Conservation (phyloP, 441 rosid genomes). For the Erodium trifolium region DNA sequence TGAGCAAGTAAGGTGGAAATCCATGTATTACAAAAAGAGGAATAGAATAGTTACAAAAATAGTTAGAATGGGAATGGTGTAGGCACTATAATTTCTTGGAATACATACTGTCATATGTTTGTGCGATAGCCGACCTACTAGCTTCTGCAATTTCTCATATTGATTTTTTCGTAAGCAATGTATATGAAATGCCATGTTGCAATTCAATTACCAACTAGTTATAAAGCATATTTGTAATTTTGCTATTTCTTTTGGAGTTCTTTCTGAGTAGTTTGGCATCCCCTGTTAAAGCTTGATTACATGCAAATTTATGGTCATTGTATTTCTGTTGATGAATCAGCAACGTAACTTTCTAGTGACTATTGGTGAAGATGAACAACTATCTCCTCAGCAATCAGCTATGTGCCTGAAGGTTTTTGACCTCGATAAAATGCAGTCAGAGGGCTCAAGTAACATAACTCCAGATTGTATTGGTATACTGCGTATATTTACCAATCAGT, state of each 20-base stretch:
- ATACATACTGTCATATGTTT: not conserved
- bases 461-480: constrained; percentile 86
- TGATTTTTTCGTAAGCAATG: not conserved
- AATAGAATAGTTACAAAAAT: not conserved
- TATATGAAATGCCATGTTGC: not conserved
- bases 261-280: too few species aligned
- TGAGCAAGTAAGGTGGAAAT: not conserved
- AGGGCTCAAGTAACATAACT: constrained; percentile 55
- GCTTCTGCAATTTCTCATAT: not conserved
- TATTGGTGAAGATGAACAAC: constrained; percentile 81
- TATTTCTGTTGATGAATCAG: constrained; percentile 29
- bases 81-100: not conserved
- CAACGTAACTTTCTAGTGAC: constrained; percentile 90
- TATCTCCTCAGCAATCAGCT: constrained; percentile 68
- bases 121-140: not conserved
- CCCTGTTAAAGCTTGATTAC: not conserved
- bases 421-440: constrained; percentile 79
- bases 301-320: constrained; percentile 11
- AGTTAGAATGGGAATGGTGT: not conserved
- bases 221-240: not conserved
- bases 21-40: not conserved
- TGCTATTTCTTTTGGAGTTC: not conserved
- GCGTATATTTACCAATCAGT: constrained; percentile 82
- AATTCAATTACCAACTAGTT: not conserved
- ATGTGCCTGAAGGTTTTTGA: constrained; percentile 86